Evolutionary conservation across 2,329 filamentous ascomycete genomes (phyloP), one percentile per base, ranked within the genome.

Genomic region (Leptodontidium sp.): DNA sequence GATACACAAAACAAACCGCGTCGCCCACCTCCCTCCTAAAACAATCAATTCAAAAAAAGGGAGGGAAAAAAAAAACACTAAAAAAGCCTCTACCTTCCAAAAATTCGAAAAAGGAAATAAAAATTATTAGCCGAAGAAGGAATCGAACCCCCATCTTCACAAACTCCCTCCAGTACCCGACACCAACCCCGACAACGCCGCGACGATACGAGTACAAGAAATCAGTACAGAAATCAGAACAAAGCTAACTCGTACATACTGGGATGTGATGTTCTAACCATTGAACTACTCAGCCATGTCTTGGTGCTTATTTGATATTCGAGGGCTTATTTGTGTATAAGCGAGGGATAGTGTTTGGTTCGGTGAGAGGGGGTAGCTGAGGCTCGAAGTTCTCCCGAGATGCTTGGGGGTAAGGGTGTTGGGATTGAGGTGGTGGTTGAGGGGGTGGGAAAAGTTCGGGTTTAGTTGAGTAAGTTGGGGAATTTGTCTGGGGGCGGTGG

Each of bases 101-200:
- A 21, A 50, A 24, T 50, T 50, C 47, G 47, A 57, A 17, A 49
- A 24, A 43, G 26, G 50, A 62, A 24, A 62, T 50, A 61, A 32
- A 35, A 14, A 1, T 9, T 17, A n/a, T 21, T 62, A 43, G 45
- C 29, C 59, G 21, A 24, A 35, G 59, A 50, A 50, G 59, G 59
- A 62, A 50, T 62, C 29, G 59, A 62, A 62, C 59, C 59, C 14
- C 29, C 59, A 38, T 62, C 17, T 47, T 62, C 59, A 50, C 45
- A 49, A 8, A 32, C 17, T 21, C 43, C 17, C n/a, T 49, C 59
- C 9, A 40, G 38, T 12, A 40, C 38, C 38, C 38, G 38, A 40
- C 38, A 47, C 45, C 14, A 32, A 32, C 29, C 6, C 29, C 29
- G 29, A 32, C 29, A 45, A 49, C 45, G 45, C 21, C 59, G 21